phyloP scores from a whole-genome alignment of 306 rosid species.

The Castanea sativa region DNA sequence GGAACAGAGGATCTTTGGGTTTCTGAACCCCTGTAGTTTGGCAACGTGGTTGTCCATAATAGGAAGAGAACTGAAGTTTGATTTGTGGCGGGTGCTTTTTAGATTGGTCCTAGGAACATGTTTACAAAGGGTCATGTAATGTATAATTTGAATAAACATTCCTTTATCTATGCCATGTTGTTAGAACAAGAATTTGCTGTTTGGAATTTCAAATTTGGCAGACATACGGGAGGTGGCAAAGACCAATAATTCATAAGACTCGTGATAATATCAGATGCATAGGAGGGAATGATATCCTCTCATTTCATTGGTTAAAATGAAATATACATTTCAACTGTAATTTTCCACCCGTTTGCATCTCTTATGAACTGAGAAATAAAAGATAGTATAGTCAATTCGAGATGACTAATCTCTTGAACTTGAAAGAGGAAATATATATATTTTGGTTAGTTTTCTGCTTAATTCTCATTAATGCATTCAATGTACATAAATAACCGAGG shows the following conservation, averaged over 20 bases:
- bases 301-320: too few relatives aligned
- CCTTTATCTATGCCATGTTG: not conserved
- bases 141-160: not conserved
- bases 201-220: not conserved
- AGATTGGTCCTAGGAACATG: not conserved
- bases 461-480: too few relatives aligned
- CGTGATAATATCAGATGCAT: not conserved
- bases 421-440: too few relatives aligned
- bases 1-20: constrained; percentile 48
- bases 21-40: constrained; percentile 35
- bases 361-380: too few relatives aligned
- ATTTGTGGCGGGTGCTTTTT: too few relatives aligned
- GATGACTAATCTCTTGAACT: too few relatives aligned
- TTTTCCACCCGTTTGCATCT: too few relatives aligned
- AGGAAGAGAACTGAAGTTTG: not conserved
- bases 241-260: not conserved
- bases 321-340: too few relatives aligned
- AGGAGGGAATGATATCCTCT: not conserved
- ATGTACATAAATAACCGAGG: too few relatives aligned
- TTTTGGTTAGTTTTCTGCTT: too few relatives aligned
- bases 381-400: too few relatives aligned
- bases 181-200: not conserved
- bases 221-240: not conserved
- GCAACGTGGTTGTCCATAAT: not conserved
- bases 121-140: too few relatives aligned